phyloP scores from a whole-genome alignment of 768 basidiomycete species.

The Mycena polygramma region DNA sequence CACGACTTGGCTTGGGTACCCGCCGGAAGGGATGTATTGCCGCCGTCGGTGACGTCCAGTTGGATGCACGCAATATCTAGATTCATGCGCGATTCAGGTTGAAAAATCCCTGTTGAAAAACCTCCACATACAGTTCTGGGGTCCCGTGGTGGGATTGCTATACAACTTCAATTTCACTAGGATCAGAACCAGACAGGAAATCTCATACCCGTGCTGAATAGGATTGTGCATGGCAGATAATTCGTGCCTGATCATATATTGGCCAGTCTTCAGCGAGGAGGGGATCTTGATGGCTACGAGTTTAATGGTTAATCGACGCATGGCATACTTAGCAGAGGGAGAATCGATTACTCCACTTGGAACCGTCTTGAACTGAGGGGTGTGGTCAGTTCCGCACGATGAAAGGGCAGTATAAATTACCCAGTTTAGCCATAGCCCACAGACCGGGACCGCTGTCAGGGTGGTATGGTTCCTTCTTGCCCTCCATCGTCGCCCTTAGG shows the following conservation, averaged over 20 bases:
- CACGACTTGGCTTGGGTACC: conserved; percentile 39
- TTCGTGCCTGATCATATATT: conserved; percentile 44
- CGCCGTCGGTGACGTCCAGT: conserved; percentile 38
- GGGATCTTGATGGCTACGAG: conserved; percentile 38
- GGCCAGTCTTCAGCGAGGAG: conserved; percentile 37
- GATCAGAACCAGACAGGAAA: background rate
- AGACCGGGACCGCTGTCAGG: conserved; percentile 39
- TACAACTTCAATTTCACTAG: background rate
- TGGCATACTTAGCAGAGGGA: background rate
- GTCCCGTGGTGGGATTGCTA: conserved; percentile 38
- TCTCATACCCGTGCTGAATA: conserved; percentile 28
- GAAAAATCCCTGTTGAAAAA: background rate
- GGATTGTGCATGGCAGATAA: conserved; percentile 42
- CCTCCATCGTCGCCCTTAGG: conserved; percentile 39
- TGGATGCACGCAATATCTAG: conserved; percentile 41
- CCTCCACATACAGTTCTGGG: conserved; percentile 38
- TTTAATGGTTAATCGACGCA: background rate
- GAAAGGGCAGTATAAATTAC: background rate
- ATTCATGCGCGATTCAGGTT: background rate
- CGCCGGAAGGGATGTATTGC: conserved; percentile 30
- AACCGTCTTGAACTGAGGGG: conserved; percentile 35
- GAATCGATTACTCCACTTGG: conserved; percentile 36
- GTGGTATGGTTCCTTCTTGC: conserved; percentile 40
- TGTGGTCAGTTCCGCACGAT: background rate
- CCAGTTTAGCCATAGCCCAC: conserved; percentile 44